A percentile compares a stretch with the other conserved stretches of the same genome.
Evolutionary conservation across 2,329 filamentous ascomycete species (phyloP).

Genomic region (Camptophora hylomeconis): DNA sequence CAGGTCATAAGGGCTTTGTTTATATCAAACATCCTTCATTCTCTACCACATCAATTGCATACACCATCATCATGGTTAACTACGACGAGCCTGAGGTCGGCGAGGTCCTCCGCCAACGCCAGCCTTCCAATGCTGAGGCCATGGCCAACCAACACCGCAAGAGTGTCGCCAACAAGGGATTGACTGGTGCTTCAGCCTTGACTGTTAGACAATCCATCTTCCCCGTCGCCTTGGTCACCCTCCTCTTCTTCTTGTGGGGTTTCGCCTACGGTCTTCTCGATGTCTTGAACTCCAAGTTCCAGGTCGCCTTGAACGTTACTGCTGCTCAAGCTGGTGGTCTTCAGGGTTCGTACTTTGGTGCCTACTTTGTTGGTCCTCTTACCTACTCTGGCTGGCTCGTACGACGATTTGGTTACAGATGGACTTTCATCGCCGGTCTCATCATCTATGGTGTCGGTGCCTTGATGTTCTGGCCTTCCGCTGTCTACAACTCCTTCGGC

Average conservation of each 20-base stretch:
- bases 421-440: conserved; percentile 65
- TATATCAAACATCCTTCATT: neutral
- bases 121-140: conserved; percentile 15
- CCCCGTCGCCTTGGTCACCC: conserved; percentile 33
- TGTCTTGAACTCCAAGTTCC: conserved; percentile 44
- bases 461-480: conserved; percentile 75
- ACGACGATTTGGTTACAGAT: conserved; percentile 55
- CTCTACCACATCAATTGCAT: neutral
- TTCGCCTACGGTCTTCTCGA: conserved; percentile 38
- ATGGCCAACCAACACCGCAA: conserved; percentile 11
- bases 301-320: conserved; percentile 41
- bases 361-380: conserved; percentile 41
- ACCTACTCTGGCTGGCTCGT: conserved; percentile 48
- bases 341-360: conserved; percentile 52
- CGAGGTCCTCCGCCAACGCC: conserved; percentile 15
- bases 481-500: conserved; percentile 57
- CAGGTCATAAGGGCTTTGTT: too few relatives aligned
- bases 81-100: conserved; percentile 8
- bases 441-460: conserved; percentile 58
- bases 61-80: conserved; percentile 1
- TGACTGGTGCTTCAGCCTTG: conserved; percentile 28
- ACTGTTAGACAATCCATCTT: conserved; percentile 32
- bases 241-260: conserved; percentile 42
- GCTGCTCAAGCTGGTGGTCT: conserved; percentile 48
- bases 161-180: conserved; percentile 15